Percentiles rank a stretch among this genome's conserved stretches.
These are phyloP conservation scores for Trichophyton simii DNA, from an alignment of 2,329 filamentous ascomycete species.

Conservation along the genomic window DNA sequence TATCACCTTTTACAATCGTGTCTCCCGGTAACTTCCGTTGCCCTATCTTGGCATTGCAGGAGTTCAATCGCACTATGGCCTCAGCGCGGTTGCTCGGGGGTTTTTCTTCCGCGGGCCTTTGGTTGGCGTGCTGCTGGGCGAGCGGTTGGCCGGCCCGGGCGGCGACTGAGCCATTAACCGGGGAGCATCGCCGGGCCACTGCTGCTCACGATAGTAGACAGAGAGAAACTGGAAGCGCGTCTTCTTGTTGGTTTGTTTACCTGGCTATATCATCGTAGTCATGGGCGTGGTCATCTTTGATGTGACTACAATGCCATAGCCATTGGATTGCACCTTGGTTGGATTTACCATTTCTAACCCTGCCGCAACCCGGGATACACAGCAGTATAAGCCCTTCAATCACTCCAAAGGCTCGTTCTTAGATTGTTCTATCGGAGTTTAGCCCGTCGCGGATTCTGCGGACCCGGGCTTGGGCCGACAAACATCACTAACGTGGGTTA, in stretches of 20 bases:
- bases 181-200: not conserved
- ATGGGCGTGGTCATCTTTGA: not conserved
- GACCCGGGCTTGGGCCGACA: not conserved
- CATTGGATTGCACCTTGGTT: not conserved
- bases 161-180: conserved; percentile 12
- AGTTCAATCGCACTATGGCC: conserved; percentile 15
- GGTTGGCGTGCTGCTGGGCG: conserved; percentile 16
- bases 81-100: conserved; percentile 17
- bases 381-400: too few relatives aligned
- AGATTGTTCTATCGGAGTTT: not conserved
- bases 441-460: not conserved
- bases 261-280: not conserved
- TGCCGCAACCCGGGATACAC: too few relatives aligned
- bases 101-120: conserved; percentile 18
- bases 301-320: not conserved
- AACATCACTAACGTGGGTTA: not conserved
- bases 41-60: not conserved
- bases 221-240: not conserved
- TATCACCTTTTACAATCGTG: not conserved
- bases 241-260: not conserved
- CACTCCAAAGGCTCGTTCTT: too few relatives aligned
- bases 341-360: not conserved
- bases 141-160: conserved; percentile 15
- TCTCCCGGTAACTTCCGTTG: not conserved
- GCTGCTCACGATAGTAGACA: not conserved